These are phyloP conservation scores for Cytospora paraplurivora DNA, from an alignment of 2,329 filamentous ascomycete species.

Conservation along the genomic window DNA sequence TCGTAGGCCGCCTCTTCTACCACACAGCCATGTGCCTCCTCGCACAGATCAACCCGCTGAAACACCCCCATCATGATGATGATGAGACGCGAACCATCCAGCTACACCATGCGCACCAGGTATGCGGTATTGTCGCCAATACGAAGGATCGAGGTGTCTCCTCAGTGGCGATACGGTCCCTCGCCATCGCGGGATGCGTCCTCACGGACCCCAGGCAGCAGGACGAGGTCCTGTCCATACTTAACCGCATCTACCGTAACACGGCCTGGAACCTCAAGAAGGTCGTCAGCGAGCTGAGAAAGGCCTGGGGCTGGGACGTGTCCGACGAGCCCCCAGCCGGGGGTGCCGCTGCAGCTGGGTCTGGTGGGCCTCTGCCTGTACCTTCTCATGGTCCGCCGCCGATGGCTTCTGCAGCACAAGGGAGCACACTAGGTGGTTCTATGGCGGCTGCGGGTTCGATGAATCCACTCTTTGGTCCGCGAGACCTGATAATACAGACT, in stretches of 20 bases:
- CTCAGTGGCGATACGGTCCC: constrained; percentile 75
- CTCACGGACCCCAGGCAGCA: constrained; percentile 72
- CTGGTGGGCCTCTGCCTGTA: constrained; percentile 2
- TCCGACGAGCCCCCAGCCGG: constrained; percentile 1
- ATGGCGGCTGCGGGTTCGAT: constrained; percentile 11
- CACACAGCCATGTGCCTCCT: constrained; percentile 84
- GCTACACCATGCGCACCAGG: constrained; percentile 75
- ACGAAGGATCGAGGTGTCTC: constrained; percentile 79
- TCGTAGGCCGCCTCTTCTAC: constrained; percentile 83
- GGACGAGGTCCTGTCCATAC: constrained; percentile 75
- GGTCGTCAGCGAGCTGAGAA: constrained; percentile 71
- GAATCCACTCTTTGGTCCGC: constrained; percentile 20
- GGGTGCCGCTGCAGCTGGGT: not conserved
- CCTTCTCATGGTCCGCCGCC: constrained; percentile 5
- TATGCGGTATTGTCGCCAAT: constrained; percentile 88
- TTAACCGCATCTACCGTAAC: constrained; percentile 73
- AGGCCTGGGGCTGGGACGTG: constrained; percentile 73
- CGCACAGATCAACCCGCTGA: constrained; percentile 73
- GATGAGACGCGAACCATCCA: constrained; percentile 72
- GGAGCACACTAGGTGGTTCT: not conserved
- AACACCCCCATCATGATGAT: constrained; percentile 53
- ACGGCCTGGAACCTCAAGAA: constrained; percentile 78
- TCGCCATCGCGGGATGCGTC: constrained; percentile 76
- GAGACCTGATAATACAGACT: constrained; percentile 3
- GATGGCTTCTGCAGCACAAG: constrained; percentile 13